A percentile compares a stretch with the other conserved stretches of the same genome.
Evolutionary conservation across 768 basidiomycete genomes (phyloP).

Genomic region (Suillus hirtellus): DNA sequence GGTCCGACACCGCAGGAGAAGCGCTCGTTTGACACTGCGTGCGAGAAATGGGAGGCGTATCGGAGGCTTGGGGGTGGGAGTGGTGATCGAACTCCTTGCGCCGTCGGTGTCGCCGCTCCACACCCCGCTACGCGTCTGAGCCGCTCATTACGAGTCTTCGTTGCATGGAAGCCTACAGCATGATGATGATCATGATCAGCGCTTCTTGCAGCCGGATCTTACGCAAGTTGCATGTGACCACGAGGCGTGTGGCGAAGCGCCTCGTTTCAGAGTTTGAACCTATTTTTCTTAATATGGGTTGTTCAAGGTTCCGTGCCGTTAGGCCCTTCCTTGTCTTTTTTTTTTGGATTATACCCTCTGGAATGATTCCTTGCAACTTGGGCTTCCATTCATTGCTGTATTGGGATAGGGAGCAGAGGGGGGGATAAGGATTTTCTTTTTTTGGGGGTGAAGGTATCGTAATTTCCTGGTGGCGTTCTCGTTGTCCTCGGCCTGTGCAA

Average conservation of each 20-base stretch:
- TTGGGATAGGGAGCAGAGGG: background rate
- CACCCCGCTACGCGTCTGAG: slow-evolving; percentile 40
- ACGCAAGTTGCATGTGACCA: background rate
- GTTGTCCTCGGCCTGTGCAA: slow-evolving; percentile 1
- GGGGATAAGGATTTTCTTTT: background rate
- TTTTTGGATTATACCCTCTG: background rate
- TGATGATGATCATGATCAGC: background rate
- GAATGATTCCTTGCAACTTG: background rate
- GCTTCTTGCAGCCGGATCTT: slow-evolving; percentile 5
- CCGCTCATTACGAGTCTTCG: slow-evolving; percentile 53
- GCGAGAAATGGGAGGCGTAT: slow-evolving; percentile 50
- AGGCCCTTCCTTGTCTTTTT: background rate
- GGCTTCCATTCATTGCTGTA: background rate
- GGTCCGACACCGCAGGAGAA: slow-evolving; percentile 48
- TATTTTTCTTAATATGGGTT: background rate
- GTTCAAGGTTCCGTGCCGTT: slow-evolving; percentile 1
- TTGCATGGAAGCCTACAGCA: slow-evolving; percentile 52
- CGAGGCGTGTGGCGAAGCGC: background rate
- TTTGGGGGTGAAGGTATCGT: background rate
- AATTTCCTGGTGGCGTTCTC: background rate
- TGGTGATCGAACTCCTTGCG: background rate
- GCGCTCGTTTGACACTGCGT: slow-evolving; percentile 56
- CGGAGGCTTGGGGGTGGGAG: background rate
- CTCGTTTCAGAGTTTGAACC: slow-evolving; percentile 2
- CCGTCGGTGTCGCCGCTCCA: background rate